Conservation (phyloP, 495 filamentous ascomycete species). For the Gamarada debralockiae region DNA sequence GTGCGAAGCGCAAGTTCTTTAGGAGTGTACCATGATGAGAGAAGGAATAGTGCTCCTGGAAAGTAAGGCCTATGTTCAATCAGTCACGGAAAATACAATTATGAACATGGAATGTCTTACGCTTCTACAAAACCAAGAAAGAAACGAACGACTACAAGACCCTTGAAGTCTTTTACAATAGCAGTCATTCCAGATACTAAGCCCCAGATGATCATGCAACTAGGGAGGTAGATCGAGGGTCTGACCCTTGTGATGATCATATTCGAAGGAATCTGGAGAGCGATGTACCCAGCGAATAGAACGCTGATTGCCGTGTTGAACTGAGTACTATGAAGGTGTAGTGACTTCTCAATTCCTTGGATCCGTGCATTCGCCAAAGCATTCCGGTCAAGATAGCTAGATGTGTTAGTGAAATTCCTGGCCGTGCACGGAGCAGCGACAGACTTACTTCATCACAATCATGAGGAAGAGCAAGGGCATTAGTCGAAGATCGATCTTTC, state of each 20-base stretch:
- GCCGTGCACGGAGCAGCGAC: too few species aligned
- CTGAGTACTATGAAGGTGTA: conserved; percentile 59
- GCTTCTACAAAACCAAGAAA: conserved; percentile 42
- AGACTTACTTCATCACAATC: neutral
- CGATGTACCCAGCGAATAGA: conserved; percentile 30
- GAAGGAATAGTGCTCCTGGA: conserved; percentile 44
- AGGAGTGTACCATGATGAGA: conserved; percentile 58
- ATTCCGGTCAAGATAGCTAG: conserved; percentile 26
- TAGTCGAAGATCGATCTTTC: conserved; percentile 47
- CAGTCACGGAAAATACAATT: neutral
- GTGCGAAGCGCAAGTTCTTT: conserved; percentile 53
- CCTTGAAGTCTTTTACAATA: conserved; percentile 44
- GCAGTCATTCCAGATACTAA: conserved; percentile 47
- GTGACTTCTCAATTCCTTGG: conserved; percentile 58
- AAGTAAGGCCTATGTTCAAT: conserved; percentile 25
- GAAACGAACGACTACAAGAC: conserved; percentile 51
- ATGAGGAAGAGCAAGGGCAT: conserved; percentile 54
- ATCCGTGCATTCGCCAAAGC: conserved; percentile 74
- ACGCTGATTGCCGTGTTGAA: conserved; percentile 55
- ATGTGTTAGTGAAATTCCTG: conserved; percentile 16
- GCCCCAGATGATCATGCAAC: conserved; percentile 52
- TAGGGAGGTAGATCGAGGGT: conserved; percentile 39
- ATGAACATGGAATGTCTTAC: neutral
- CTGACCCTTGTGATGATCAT: conserved; percentile 52
- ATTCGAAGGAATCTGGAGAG: conserved; percentile 55